Conservation (phyloP, 805 yeast species). For the Debaryomyces castellii region DNA sequence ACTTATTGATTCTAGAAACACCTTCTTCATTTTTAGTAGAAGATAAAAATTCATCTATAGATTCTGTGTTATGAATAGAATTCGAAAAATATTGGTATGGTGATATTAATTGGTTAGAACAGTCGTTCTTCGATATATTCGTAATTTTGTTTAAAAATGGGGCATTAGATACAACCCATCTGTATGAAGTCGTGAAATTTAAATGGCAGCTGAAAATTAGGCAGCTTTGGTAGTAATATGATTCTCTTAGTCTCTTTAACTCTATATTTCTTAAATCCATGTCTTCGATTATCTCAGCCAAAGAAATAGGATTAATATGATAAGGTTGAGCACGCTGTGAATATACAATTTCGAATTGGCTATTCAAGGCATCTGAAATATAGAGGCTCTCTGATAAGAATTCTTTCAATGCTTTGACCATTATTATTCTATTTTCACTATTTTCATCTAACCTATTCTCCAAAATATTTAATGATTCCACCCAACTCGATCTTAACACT, state of each 20-base stretch:
- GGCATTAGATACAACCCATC: conserved; percentile 25
- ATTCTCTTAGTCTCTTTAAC: conserved; percentile 10
- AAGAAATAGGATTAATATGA: conserved; percentile 13
- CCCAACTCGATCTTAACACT: conserved; percentile 21
- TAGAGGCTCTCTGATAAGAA: conserved; percentile 21
- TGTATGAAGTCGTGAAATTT: conserved; percentile 20
- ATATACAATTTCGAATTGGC: conserved; percentile 19
- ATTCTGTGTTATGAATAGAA: conserved; percentile 16
- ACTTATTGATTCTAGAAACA: conserved; percentile 18
- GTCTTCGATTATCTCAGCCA: conserved; percentile 13
- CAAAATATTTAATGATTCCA: conserved; percentile 13
- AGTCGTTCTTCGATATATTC: conserved; percentile 17
- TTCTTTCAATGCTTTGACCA: conserved; percentile 22
- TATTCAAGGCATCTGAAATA: conserved; percentile 9
- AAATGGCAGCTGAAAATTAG: conserved; percentile 29
- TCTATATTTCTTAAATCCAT: conserved; percentile 11
- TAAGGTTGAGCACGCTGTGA: conserved; percentile 19
- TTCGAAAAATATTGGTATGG: conserved; percentile 22
- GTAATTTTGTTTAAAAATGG: conserved; percentile 9
- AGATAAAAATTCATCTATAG: conserved; percentile 4
- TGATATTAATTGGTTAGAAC: conserved; percentile 27
- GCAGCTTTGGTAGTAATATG: conserved; percentile 28
- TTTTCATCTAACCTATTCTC: conserved; percentile 22
- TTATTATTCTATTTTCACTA: conserved; percentile 13
- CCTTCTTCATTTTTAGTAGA: conserved; percentile 13